Conservation (phyloP, 192 early-diverging fungal species). For the Allomyces macrogynus region DNA sequence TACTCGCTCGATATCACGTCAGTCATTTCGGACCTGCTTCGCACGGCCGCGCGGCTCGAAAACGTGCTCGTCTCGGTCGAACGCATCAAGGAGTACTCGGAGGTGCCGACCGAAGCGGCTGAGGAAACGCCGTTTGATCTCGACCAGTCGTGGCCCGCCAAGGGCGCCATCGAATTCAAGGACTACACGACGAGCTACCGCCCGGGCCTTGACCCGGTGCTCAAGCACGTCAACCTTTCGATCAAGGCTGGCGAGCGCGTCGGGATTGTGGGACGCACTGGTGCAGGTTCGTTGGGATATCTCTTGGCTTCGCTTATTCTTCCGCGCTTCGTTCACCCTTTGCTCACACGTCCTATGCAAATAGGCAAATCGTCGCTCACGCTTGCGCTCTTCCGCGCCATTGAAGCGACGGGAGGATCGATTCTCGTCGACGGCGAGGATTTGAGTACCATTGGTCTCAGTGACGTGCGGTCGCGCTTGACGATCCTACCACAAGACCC, state of each 20-base stretch:
- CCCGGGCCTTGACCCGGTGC: constrained; percentile 46
- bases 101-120: constrained; percentile 15
- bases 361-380: constrained; percentile 3
- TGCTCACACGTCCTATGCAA: no score
- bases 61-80: constrained; percentile 40
- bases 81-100: constrained; percentile 39
- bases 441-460: constrained; percentile 6
- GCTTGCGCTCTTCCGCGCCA: constrained; percentile 18
- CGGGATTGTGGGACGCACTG: constrained; percentile 80
- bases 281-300: constrained; percentile 25
- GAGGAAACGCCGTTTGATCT: constrained; percentile 8
- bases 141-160: constrained; percentile 30
- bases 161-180: constrained; percentile 35
- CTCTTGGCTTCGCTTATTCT: no score
- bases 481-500: constrained; percentile 19
- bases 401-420: constrained; percentile 12
- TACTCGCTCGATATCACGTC: constrained; percentile 65
- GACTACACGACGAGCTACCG: constrained; percentile 49
- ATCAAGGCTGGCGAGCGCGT: constrained; percentile 58
- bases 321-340: no score
- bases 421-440: constrained; percentile 19
- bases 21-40: not conserved
- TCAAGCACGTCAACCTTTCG: constrained; percentile 50
- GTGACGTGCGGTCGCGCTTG: constrained; percentile 8
- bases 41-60: constrained; percentile 11